A percentile compares a stretch with the other conserved stretches of the same genome.
Conservation (phyloP, 495 filamentous ascomycete species). For the Amniculicola lignicola region DNA sequence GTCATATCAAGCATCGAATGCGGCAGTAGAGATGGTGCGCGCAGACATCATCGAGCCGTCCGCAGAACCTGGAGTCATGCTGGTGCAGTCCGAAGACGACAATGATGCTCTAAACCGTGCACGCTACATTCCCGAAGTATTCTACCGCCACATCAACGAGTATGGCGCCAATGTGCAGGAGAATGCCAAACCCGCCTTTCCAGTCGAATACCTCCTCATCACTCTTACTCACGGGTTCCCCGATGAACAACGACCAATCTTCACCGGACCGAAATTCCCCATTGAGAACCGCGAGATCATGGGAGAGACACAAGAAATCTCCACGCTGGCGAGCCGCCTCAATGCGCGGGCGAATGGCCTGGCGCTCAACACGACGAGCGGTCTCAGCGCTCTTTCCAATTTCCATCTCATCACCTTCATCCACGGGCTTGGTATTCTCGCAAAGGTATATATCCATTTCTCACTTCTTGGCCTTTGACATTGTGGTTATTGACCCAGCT, state of each 20-base stretch:
- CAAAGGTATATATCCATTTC: conserved; percentile 57
- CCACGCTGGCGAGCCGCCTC: conserved; percentile 59
- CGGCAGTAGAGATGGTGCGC: conserved; percentile 93
- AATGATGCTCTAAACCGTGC: conserved; percentile 66
- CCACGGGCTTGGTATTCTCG: conserved; percentile 72
- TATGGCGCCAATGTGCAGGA: conserved; percentile 95
- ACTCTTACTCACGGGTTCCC: conserved; percentile 97
- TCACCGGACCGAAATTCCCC: conserved; percentile 68
- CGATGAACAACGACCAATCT: conserved; percentile 68
- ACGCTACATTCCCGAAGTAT: conserved; percentile 95
- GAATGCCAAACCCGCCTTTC: conserved; percentile 94
- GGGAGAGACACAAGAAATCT: conserved; percentile 75
- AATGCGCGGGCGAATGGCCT: conserved; percentile 54
- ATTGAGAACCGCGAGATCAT: conserved; percentile 86
- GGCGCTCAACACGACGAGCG: conserved; percentile 50
- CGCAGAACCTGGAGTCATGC: conserved; percentile 88
- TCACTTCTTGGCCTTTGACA: no score
- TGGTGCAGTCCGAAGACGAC: conserved; percentile 88
- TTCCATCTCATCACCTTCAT: conserved; percentile 92
- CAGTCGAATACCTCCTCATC: conserved; percentile 92
- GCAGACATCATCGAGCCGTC: conserved; percentile 95
- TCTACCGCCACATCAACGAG: conserved; percentile 93
- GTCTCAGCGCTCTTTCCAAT: conserved; percentile 71
- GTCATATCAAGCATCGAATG: conserved; percentile 90
- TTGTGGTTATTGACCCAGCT: neutral